These are phyloP conservation scores for Lachnellula suecica DNA, from an alignment of 2,329 filamentous ascomycete species.

Conservation along the genomic window DNA sequence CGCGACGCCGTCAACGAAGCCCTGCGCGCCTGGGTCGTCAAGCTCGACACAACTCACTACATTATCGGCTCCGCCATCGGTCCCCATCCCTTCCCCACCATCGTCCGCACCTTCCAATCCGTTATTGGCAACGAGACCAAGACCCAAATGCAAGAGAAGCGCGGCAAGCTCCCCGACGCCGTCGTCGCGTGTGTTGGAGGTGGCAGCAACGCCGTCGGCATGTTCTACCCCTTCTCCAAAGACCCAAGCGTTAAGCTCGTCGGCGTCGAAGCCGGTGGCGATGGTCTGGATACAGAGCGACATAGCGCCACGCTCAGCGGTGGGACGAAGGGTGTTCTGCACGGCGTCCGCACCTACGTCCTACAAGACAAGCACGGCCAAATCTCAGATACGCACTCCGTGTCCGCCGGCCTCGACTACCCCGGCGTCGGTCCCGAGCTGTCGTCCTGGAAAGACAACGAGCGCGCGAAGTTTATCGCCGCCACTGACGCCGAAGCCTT, in stretches of 20 bases:
- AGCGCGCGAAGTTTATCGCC: constrained; percentile 83
- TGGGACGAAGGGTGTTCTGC: constrained; percentile 87
- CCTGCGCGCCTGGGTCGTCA: constrained; percentile 87
- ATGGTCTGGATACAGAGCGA: constrained; percentile 80
- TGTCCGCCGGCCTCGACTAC: constrained; percentile 95
- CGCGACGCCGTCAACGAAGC: constrained; percentile 94
- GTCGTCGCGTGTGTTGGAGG: constrained; percentile 97
- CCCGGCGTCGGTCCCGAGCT: constrained; percentile 95
- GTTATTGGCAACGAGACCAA: constrained; percentile 96
- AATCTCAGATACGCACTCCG: constrained; percentile 91
- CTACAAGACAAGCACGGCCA: constrained; percentile 92
- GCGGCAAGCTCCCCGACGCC: constrained; percentile 88
- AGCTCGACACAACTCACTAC: constrained; percentile 94
- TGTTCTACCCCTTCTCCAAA: constrained; percentile 95
- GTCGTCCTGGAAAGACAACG: constrained; percentile 85
- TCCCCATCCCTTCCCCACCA: constrained; percentile 95
- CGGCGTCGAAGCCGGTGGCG: constrained; percentile 92
- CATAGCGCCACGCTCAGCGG: constrained; percentile 87
- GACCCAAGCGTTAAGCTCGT: constrained; percentile 84
- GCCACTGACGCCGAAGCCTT: constrained; percentile 93
- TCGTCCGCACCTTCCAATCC: constrained; percentile 95
- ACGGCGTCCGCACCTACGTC: constrained; percentile 94
- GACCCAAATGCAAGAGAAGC: constrained; percentile 80
- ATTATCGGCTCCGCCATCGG: constrained; percentile 97
- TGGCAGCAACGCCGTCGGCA: constrained; percentile 91